Percentiles rank a stretch among this genome's conserved stretches.
Conservation (phyloP, 2,329 filamentous ascomycete species). For the Tolypocladium endophyticum region DNA sequence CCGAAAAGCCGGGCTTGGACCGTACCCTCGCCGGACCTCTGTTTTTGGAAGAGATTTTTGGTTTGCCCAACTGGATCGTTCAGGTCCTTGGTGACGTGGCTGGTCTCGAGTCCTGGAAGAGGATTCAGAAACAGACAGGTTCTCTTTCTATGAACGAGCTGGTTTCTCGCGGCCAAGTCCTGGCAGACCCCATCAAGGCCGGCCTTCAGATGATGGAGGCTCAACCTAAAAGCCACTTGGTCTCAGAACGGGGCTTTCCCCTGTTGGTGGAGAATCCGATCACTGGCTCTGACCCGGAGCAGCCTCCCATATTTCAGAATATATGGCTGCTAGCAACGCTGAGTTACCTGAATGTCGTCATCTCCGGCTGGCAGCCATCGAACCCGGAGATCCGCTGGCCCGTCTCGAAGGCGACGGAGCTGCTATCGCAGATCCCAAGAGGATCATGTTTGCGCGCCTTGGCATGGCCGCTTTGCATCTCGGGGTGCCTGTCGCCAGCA, state of each 20-base stretch:
- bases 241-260: not conserved
- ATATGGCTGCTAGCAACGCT: slow-evolving; percentile 39
- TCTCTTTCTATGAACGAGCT: slow-evolving; percentile 35
- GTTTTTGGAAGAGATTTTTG: slow-evolving; percentile 39
- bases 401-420: slow-evolving; percentile 20
- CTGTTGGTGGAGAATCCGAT: slow-evolving; percentile 8
- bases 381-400: slow-evolving; percentile 27
- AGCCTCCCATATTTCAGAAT: slow-evolving; percentile 18
- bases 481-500: slow-evolving; percentile 26
- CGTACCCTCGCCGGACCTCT: slow-evolving; percentile 18
- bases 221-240: slow-evolving; percentile 2
- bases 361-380: slow-evolving; percentile 40
- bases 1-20: slow-evolving; percentile 6
- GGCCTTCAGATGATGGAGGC: slow-evolving; percentile 19
- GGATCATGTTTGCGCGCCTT: slow-evolving; percentile 22
- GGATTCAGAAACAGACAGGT: slow-evolving; percentile 28
- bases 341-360: slow-evolving; percentile 36
- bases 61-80: slow-evolving; percentile 47
- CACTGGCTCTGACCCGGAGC: slow-evolving; percentile 9
- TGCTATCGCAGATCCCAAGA: slow-evolving; percentile 20
- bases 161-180: slow-evolving; percentile 29
- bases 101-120: slow-evolving; percentile 45
- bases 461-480: slow-evolving; percentile 31
- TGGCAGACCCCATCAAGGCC: slow-evolving; percentile 26
- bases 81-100: slow-evolving; percentile 43